These are phyloP conservation scores for Suillus subluteus DNA, from an alignment of 768 basidiomycete species.

Conservation along the genomic window DNA sequence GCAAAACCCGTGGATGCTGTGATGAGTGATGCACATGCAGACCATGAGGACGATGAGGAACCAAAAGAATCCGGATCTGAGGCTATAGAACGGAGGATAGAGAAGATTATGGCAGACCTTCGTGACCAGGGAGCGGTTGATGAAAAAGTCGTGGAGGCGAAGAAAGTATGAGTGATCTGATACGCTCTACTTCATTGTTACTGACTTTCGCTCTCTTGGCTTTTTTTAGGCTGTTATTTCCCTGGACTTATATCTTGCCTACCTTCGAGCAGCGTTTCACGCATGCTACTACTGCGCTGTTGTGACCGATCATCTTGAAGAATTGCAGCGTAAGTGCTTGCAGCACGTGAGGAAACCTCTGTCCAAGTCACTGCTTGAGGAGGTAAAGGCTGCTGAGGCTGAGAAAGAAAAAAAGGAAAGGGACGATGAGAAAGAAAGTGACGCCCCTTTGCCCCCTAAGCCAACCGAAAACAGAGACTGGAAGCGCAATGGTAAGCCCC, in stretches of 20 bases:
- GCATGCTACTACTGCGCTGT: slow-evolving; percentile 98
- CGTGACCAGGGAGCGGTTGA: slow-evolving; percentile 67
- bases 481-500: slow-evolving; percentile 67
- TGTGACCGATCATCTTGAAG: slow-evolving; percentile 90
- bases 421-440: slow-evolving; percentile 47
- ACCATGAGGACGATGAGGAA: slow-evolving; percentile 49
- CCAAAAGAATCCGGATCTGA: slow-evolving; percentile 70
- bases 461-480: slow-evolving; percentile 52
- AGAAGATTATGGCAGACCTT: slow-evolving; percentile 73
- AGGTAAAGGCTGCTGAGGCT: slow-evolving; percentile 57
- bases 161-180: slow-evolving; percentile 58
- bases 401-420: slow-evolving; percentile 51
- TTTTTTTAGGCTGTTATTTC: slow-evolving; percentile 68
- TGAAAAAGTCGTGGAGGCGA: slow-evolving; percentile 66
- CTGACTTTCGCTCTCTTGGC: slow-evolving; percentile 24
- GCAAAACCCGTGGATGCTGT: slow-evolving; percentile 32
- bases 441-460: slow-evolving; percentile 22
- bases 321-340: slow-evolving; percentile 93
- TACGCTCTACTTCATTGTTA: background rate
- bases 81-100: slow-evolving; percentile 81
- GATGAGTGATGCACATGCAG: slow-evolving; percentile 38
- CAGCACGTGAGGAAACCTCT: slow-evolving; percentile 85
- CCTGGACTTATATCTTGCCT: slow-evolving; percentile 92
- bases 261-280: slow-evolving; percentile 90
- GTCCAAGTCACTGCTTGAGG: slow-evolving; percentile 62